Conservation (phyloP, 306 rosid species). For the Trichosanthes cucumerina region DNA sequence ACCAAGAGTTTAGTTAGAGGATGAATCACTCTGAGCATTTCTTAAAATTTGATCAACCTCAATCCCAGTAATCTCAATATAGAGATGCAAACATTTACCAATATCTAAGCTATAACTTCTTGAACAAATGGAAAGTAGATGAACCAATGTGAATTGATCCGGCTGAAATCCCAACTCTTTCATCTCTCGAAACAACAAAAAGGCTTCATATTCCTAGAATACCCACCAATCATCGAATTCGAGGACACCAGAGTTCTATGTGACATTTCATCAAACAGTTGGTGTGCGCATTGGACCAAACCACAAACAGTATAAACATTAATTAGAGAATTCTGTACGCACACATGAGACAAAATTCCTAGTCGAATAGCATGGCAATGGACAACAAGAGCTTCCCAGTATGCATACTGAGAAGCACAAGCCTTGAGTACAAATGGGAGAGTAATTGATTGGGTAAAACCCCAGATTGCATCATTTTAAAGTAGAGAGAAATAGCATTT, state of each 20-base stretch:
- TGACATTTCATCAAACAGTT: slow-evolving; percentile 49
- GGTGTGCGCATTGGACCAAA: slow-evolving; percentile 27
- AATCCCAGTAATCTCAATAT: slow-evolving; percentile 30
- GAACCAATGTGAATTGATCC: slow-evolving; percentile 53
- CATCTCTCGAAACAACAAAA: slow-evolving; percentile 42
- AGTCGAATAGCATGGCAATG: slow-evolving; percentile 49
- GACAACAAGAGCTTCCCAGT: slow-evolving; percentile 37
- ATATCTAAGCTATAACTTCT: slow-evolving; percentile 30
- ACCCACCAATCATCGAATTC: slow-evolving; percentile 62
- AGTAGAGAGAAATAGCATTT: slow-evolving; percentile 29
- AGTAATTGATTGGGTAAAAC: slow-evolving; percentile 48
- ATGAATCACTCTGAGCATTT: slow-evolving; percentile 43
- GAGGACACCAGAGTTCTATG: slow-evolving; percentile 51
- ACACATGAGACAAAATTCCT: slow-evolving; percentile 38
- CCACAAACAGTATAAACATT: slow-evolving; percentile 34
- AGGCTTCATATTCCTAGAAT: slow-evolving; percentile 34
- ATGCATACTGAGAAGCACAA: slow-evolving; percentile 27
- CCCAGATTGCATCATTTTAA: slow-evolving; percentile 39
- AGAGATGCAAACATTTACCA: slow-evolving; percentile 47
- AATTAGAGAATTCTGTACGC: slow-evolving; percentile 47
- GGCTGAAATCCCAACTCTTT: slow-evolving; percentile 28
- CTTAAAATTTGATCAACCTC: slow-evolving; percentile 42
- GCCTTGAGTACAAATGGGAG: slow-evolving; percentile 59
- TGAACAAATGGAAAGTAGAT: slow-evolving; percentile 60
- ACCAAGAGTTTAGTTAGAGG: no score